Base-by-base conservation (phyloP, 371 early-diverging fungal species). In the Dinochytrium kinnereticum region DNA sequence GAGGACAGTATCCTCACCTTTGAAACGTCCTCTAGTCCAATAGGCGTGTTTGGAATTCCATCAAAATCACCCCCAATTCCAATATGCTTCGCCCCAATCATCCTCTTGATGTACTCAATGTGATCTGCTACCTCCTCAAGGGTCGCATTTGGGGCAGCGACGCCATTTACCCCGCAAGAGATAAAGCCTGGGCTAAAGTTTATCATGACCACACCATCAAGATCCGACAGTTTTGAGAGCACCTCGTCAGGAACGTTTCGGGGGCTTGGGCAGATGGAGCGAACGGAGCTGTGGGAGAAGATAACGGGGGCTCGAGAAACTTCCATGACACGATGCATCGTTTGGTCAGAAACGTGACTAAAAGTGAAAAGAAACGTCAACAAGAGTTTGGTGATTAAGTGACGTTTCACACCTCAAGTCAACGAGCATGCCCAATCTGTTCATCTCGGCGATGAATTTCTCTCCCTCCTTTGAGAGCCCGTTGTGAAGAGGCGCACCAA, bases 211-310 rank as follows among this genome's bases (percentile, higher is more conserved):
- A 91, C 89, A 44, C 90, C 90, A 64, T 90, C 90, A 0, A 82
- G 84, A 51, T 86, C 86, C 34, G 78, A 71, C 19, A 91, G 77
- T 49, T 81, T 73, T 26, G 71, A 34, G 5, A 91, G 77, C 1
- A 90, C 86, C 30, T 76, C 79, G 61, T 91, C 91, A 17, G 90
- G 91, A n/a, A 90, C 90, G 73, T 90, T 91, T 59, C 91, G 76
- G 49, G 86, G 85, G 30, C 83, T 86, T 28, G 70, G 67, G 66
- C 90, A 90, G 17, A 89, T 53, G 0, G 87, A 83, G 44, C 83
- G 70, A 19, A 87, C 87, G 2, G 89, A 87, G 0, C 87, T 86
- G 71, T 91, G 91, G 0, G 90, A 90, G 59, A 90, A 90, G 19
- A 91, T 70, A 3, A 88, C 85, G 15, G 91, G 91, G 0, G 91